Percentiles rank a stretch among this genome's conserved stretches.
phyloP scores from a whole-genome alignment of 2,329 filamentous ascomycete species.

The Cladosporium halotolerans region DNA sequence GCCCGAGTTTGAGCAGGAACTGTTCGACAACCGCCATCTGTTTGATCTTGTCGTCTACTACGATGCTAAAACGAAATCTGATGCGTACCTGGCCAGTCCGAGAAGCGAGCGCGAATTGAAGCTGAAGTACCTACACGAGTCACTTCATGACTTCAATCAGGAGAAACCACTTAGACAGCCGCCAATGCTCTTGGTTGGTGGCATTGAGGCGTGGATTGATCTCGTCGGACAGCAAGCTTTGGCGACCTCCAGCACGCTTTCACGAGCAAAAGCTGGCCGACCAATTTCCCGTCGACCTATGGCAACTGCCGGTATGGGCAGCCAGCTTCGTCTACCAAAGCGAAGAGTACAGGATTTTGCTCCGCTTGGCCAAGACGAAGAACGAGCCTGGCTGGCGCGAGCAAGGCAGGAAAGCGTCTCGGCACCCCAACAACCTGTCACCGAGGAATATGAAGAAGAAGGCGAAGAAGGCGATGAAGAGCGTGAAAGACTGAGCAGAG shows the following conservation, averaged over 20 bases:
- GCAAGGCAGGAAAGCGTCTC: conserved; percentile 60
- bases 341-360: conserved; percentile 55
- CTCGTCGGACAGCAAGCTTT: conserved; percentile 67
- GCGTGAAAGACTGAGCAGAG: conserved; percentile 5
- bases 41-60: conserved; percentile 90
- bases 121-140: conserved; percentile 69
- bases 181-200: conserved; percentile 74
- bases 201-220: conserved; percentile 79
- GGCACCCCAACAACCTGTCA: conserved; percentile 27
- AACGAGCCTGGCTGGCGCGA: conserved; percentile 71
- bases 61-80: conserved; percentile 61
- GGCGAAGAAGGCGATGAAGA: conserved; percentile 34
- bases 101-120: conserved; percentile 39
- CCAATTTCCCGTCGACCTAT: conserved; percentile 49
- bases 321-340: conserved; percentile 49
- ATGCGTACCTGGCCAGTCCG: conserved; percentile 48
- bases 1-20: conserved; percentile 64
- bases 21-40: conserved; percentile 66
- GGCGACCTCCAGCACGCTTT: conserved; percentile 50
- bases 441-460: conserved; percentile 39
- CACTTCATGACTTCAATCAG: conserved; percentile 77
- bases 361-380: conserved; percentile 73
- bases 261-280: conserved; percentile 42
- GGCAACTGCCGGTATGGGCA: conserved; percentile 39
- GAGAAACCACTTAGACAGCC: conserved; percentile 65